Conservation (phyloP, 805 yeast genomes). For the Starmerella bacillaris region DNA sequence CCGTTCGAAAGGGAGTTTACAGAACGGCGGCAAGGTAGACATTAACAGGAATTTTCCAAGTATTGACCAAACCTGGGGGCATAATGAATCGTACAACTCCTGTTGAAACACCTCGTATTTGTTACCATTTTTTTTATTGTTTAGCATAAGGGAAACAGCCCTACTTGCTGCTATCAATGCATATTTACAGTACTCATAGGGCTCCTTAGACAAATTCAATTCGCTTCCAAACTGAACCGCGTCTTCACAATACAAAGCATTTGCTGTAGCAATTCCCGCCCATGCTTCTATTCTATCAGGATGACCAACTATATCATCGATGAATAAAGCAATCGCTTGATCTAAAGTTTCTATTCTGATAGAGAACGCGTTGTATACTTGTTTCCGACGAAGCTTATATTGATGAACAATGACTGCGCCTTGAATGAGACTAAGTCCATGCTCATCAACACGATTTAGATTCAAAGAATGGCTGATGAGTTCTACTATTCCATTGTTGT, state of each 20-base stretch:
- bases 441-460: slow-evolving; percentile 25
- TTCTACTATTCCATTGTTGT: background rate
- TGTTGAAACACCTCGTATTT: background rate
- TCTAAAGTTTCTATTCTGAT: slow-evolving; percentile 70
- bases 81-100: slow-evolving; percentile 1
- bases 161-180: slow-evolving; percentile 9
- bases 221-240: slow-evolving; percentile 30
- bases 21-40: slow-evolving; percentile 9
- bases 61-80: slow-evolving; percentile 1
- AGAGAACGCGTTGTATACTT: slow-evolving; percentile 33
- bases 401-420: slow-evolving; percentile 52
- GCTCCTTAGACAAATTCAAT: slow-evolving; percentile 2
- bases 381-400: slow-evolving; percentile 52
- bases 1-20: background rate
- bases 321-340: slow-evolving; percentile 46
- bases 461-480: background rate
- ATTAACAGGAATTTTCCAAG: slow-evolving; percentile 8
- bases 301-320: slow-evolving; percentile 48
- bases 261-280: slow-evolving; percentile 68
- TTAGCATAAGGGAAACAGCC: slow-evolving; percentile 32
- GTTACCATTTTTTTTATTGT: background rate
- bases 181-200: slow-evolving; percentile 7
- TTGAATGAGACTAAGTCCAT: slow-evolving; percentile 52
- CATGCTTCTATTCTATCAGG: slow-evolving; percentile 65
- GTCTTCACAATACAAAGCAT: slow-evolving; percentile 64